Base-by-base conservation (phyloP, 1,284 basidiomycete species). In the Veloboletus limbatus region DNA sequence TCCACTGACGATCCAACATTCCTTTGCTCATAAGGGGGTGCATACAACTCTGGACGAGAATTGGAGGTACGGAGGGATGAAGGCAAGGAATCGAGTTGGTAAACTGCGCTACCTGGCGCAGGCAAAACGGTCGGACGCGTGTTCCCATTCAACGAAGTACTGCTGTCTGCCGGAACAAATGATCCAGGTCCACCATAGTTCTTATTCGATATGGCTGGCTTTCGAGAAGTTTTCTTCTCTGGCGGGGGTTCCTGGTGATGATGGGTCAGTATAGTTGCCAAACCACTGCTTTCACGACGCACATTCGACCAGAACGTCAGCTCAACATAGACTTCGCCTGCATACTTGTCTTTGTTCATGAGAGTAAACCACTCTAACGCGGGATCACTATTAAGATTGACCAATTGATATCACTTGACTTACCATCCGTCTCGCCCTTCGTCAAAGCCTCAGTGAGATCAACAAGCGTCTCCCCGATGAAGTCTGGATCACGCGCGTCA, bases 271-370 rank as follows among this genome's bases (percentile, higher is more conserved):
- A 40, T n/a, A 22, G 10, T 25, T 28, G 14, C 8, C 25, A 37
- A 27, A 16, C 7, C n/a, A 40, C 28, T 25, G 37, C 7, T 27
- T 28, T n/a, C 25, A 39, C n/a, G 8, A 81, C 88, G 57, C 54
- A 95, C 93, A 64, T 95, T 94, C 4, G 92, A 93, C 82, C 88
- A 98, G 70, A 95, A 97, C 0, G 94, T 98, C 62, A 97, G 68
- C 65, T 98, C 95, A 18, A 97, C 74, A 60, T 95, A 97, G 16
- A 98, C 83, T 65, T 97, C 94, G 4, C 94, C 94, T 36, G 85
- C 83, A 67, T 96, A 97, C 58, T 94, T 92, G 54, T 91, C 91
- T 69, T 95, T 97, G 70, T 88, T 78, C 65, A 78, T 79, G 28
- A 97, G 73, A 14, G 84, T 86, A 62, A 97, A 95, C 96, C 96